Conservation (phyloP, 1,284 basidiomycete species). For the Boletus sp. region DNA sequence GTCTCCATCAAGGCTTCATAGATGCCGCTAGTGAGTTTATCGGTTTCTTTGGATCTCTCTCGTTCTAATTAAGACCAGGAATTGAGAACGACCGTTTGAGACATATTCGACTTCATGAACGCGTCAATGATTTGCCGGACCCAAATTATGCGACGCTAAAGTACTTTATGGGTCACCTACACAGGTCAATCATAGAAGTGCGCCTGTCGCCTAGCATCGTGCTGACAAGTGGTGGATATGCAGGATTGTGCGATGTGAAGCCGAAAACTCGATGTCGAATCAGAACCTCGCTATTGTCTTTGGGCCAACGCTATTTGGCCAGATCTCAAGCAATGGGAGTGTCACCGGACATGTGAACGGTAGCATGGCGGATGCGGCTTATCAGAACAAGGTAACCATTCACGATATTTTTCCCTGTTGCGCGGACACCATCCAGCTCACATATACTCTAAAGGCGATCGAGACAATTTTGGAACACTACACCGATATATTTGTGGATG, state of each 20-base stretch:
- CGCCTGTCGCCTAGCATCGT: background rate
- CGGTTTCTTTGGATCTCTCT: constrained; percentile 1
- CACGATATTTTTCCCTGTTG: background rate
- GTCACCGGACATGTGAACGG: constrained; percentile 46
- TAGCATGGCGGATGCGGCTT: constrained; percentile 51
- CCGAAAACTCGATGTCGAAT: constrained; percentile 88
- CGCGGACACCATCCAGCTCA: constrained; percentile 14
- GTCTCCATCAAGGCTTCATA: constrained; percentile 87
- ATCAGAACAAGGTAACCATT: constrained; percentile 46
- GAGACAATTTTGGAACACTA: constrained; percentile 80
- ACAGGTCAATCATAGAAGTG: constrained; percentile 53
- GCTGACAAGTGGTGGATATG: constrained; percentile 8
- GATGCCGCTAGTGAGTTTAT: constrained; percentile 83
- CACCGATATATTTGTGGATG: constrained; percentile 78
- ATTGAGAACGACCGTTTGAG: constrained; percentile 91
- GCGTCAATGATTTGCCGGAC: constrained; percentile 96
- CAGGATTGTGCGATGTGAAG: constrained; percentile 73
- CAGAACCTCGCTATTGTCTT: constrained; percentile 97
- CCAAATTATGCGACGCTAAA: constrained; percentile 97
- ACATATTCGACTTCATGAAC: constrained; percentile 93
- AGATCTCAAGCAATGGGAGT: constrained; percentile 36
- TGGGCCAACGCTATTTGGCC: constrained; percentile 89
- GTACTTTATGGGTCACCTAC: constrained; percentile 90
- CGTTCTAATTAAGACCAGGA: constrained; percentile 44
- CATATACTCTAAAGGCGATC: constrained; percentile 49